Base-by-base conservation (phyloP, 2,329 filamentous ascomycete species). In the Fusarium pseudograminearum region DNA sequence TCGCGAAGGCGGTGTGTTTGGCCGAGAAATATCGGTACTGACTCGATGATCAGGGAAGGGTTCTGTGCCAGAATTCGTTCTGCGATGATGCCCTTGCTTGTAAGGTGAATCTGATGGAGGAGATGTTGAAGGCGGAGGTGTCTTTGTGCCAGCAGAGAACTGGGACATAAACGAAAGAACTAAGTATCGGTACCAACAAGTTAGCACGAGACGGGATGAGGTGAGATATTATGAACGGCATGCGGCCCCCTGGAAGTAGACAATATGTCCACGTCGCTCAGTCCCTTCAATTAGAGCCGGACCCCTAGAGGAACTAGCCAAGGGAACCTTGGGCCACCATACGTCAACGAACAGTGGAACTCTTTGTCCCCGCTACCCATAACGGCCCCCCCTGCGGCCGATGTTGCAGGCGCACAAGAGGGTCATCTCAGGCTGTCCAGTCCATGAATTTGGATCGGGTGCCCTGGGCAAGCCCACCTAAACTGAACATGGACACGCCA, bases 131-230 rank as follows among this genome's bases (percentile, higher is more conserved):
- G 82, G 81, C 26, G 83, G 81, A 40, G 83, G 80, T 70, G 80
- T 79, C 67, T 82, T 83, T 74, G 82, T 80, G 63, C 81, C 79
- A 70, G 82, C 83, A 71, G 91, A 91, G 84, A 92, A 90, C 81
- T 90, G 89, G 80, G 92, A 93, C 87, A 97, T 95, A 82, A 97
- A 97, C 74, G 93, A 97, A 74, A 94, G 85, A 60, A 97, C 93
- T 97, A 79, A 70, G 57, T 60, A 65, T 75, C 44, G 44, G 63
- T 42, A 68, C 47, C 52, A 64, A 62, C 31, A 46, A 58, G 67
- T 76, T 74, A 76, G 74, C 61, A 69, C 48, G 56, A 51, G 57
- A 36, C 44, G 28, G 44, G 71, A 69, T 61, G 67, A 71, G 59
- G 67, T 69, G 65, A 74, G 73, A 74, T 74, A 65, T 63, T 74